Conservation (phyloP, 1,284 basidiomycete species). For the Pulveroboletus ridleyi region DNA sequence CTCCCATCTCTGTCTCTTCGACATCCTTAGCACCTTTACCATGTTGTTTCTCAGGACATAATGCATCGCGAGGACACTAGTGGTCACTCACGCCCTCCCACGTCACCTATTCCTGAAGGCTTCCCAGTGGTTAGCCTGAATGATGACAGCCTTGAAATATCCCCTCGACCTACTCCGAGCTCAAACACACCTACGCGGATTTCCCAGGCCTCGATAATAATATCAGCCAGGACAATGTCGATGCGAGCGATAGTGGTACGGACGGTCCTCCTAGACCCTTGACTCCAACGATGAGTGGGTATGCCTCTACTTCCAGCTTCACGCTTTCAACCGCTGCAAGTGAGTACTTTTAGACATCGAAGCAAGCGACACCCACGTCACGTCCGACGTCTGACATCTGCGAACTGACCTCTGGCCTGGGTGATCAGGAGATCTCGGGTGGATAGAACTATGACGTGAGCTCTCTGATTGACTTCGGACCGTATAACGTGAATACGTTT, state of each 20-base stretch:
- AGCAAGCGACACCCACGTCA: conserved; percentile 32
- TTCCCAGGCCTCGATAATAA: conserved; percentile 33
- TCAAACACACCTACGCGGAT: conserved; percentile 24
- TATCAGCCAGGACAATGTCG: conserved; percentile 24
- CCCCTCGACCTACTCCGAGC: conserved; percentile 14
- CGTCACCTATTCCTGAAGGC: conserved; percentile 39
- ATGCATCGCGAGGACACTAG: conserved; percentile 25
- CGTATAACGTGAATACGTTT: too few species aligned
- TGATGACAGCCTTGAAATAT: conserved; percentile 37
- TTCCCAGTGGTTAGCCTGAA: conserved; percentile 39
- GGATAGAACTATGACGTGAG: conserved; percentile 42
- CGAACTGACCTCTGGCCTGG: conserved; percentile 34
- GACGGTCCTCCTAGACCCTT: conserved; percentile 39
- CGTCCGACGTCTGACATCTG: conserved; percentile 31
- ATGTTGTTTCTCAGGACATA: conserved; percentile 26
- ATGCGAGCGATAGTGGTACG: conserved; percentile 38
- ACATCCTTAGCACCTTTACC: conserved; percentile 33
- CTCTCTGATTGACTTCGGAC: conserved; percentile 27
- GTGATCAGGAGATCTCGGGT: conserved; percentile 34
- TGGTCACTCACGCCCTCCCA: conserved; percentile 24
- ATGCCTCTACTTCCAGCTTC: conserved; percentile 36
- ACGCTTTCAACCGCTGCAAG: conserved; percentile 33
- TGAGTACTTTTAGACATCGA: conserved; percentile 34
- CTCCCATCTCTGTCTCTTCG: conserved; percentile 38
- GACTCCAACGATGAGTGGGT: conserved; percentile 37